Conservation (phyloP, 2,329 filamentous ascomycete species). For the Acephala macrosclerotiorum region DNA sequence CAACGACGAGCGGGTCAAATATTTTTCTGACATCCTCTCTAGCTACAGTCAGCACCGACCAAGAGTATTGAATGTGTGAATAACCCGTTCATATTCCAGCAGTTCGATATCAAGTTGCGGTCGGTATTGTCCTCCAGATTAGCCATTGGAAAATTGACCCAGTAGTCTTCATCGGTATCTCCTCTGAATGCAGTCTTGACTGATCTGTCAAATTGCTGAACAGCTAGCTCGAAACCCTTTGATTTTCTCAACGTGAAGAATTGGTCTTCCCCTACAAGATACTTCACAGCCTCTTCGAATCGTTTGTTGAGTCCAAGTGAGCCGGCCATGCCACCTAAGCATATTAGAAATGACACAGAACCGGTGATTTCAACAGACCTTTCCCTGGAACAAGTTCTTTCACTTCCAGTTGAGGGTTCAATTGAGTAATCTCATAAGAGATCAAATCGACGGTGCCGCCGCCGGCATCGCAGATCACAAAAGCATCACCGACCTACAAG, state of each 20-base stretch:
- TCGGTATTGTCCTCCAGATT: constrained; percentile 35
- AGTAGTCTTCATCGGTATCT: constrained; percentile 37
- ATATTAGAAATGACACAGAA: not conserved
- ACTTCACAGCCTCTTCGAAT: constrained; percentile 36
- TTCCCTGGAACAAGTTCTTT: constrained; percentile 39
- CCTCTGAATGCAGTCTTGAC: constrained; percentile 42
- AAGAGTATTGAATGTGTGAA: constrained; percentile 10
- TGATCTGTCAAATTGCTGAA: constrained; percentile 43
- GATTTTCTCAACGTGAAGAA: constrained; percentile 41
- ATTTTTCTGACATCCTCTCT: constrained; percentile 63
- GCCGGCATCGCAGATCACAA: constrained; percentile 59
- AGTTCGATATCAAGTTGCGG: constrained; percentile 32
- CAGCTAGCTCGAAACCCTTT: constrained; percentile 39
- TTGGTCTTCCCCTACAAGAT: constrained; percentile 38
- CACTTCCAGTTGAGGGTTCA: constrained; percentile 32
- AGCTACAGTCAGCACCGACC: constrained; percentile 22
- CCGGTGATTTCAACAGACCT: constrained; percentile 23
- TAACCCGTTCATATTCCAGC: constrained; percentile 35
- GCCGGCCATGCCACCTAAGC: constrained; percentile 39
- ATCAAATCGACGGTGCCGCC: constrained; percentile 73
- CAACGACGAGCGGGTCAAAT: constrained; percentile 48
- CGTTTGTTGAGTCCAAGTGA: constrained; percentile 39
- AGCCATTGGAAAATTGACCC: constrained; percentile 39
- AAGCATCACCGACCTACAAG: constrained; percentile 38
- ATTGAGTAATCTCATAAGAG: constrained; percentile 69